Conservation (phyloP, 1,284 basidiomycete genomes). For the Rhodotorula sp. region DNA sequence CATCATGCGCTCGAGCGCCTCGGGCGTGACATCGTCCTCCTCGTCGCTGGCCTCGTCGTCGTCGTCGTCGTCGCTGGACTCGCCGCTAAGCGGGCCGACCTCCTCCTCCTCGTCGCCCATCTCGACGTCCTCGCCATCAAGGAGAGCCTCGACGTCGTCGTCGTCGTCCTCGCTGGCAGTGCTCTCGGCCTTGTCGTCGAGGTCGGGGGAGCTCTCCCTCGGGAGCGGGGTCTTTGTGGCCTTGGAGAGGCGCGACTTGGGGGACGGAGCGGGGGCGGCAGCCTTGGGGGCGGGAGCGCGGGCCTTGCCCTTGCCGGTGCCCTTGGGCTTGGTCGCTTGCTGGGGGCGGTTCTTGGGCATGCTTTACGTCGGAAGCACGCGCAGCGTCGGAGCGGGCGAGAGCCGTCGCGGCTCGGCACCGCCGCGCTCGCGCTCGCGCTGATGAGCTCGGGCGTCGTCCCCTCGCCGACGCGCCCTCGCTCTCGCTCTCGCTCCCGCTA, state of each 20-base stretch:
- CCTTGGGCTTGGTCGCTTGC: not conserved
- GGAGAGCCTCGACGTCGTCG: conserved; percentile 1
- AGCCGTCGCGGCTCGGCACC: not conserved
- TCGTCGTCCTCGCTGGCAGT: conserved; percentile 6
- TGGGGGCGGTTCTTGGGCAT: not conserved
- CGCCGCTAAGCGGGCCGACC: conserved; percentile 3
- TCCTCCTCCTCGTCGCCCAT: conserved; percentile 8
- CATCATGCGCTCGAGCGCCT: conserved; percentile 44
- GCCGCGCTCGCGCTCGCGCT: not conserved
- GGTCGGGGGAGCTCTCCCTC: conserved; percentile 12
- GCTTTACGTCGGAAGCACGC: not conserved
- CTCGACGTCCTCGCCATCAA: conserved; percentile 14
- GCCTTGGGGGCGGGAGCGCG: not conserved
- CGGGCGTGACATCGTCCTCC: conserved; percentile 40
- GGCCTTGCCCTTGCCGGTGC: conserved; percentile 9
- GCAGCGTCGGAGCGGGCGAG: not conserved
- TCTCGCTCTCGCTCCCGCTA: not conserved
- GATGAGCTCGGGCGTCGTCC: not conserved
- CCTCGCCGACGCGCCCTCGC: not conserved
- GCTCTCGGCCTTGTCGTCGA: conserved; percentile 6
- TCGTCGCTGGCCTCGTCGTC: conserved; percentile 31
- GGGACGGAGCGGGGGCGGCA: not conserved
- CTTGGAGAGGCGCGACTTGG: conserved; percentile 12
- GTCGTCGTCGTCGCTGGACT: conserved; percentile 11
- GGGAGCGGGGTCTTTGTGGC: conserved; percentile 7